phyloP scores from a whole-genome alignment of 2,329 filamentous ascomycete species.

The Moelleriella libera region DNA sequence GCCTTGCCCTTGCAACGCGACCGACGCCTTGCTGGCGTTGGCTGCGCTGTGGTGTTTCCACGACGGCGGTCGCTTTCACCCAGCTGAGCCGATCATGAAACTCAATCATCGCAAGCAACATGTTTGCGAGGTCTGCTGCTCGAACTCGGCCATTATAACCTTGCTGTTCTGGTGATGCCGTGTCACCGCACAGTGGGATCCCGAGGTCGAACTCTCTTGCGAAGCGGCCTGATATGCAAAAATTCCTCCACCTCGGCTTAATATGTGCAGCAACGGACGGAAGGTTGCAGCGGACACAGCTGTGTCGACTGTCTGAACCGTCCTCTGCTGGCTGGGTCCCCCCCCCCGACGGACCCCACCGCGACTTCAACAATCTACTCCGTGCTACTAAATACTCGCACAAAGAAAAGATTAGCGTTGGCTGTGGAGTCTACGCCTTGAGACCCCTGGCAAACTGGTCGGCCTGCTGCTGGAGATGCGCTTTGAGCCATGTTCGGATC shows the following conservation, averaged over 20 bases:
- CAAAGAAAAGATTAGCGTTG: background rate
- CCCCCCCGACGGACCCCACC: background rate
- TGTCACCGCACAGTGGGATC: background rate
- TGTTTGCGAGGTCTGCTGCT: too few relatives aligned
- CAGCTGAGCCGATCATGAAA: too few relatives aligned
- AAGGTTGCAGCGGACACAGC: background rate
- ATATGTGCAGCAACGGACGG: too few relatives aligned
- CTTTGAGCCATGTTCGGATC: conserved; percentile 1
- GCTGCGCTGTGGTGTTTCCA: too few relatives aligned
- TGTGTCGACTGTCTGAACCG: background rate
- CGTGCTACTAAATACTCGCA: background rate
- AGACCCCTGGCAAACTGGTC: background rate
- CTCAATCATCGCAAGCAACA: too few relatives aligned
- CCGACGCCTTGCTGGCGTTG: too few relatives aligned
- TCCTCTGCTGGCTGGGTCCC: background rate
- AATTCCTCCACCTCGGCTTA: too few relatives aligned
- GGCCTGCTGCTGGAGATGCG: conserved; percentile 1
- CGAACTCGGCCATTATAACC: too few relatives aligned
- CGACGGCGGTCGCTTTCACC: too few relatives aligned
- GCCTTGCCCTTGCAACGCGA: too few relatives aligned
- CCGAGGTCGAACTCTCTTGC: background rate
- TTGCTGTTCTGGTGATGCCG: too few relatives aligned
- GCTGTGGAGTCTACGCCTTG: background rate
- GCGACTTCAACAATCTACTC: background rate
- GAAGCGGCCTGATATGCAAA: background rate